These are phyloP conservation scores for Fulvia fulva DNA, from an alignment of 2,329 filamentous ascomycete genomes.

Conservation along the genomic window DNA sequence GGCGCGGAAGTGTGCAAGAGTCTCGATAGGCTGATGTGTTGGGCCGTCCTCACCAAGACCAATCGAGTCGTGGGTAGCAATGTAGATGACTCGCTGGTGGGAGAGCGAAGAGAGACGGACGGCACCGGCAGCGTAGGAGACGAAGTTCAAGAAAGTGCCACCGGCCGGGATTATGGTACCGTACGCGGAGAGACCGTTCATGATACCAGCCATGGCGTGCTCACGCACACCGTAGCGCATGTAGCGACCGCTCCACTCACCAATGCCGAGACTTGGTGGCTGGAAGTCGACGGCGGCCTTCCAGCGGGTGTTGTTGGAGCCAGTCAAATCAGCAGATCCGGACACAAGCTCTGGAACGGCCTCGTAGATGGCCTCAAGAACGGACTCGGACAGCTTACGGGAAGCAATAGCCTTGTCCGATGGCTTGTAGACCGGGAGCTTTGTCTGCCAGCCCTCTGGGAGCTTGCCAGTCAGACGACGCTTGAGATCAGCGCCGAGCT, in stretches of 20 bases:
- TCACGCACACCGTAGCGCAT: conserved; percentile 89
- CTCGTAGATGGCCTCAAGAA: conserved; percentile 81
- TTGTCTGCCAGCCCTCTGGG: conserved; percentile 94
- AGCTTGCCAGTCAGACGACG: conserved; percentile 80
- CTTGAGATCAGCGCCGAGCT: conserved; percentile 73
- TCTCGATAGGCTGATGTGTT: conserved; percentile 99
- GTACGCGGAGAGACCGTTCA: conserved; percentile 94
- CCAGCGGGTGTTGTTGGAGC: conserved; percentile 98
- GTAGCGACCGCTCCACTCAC: conserved; percentile 88
- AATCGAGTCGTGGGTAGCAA: conserved; percentile 98
- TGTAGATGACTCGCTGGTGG: conserved; percentile 86
- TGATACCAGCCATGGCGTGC: conserved; percentile 86
- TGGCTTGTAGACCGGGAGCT: conserved; percentile 84
- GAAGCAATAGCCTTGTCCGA: conserved; percentile 81
- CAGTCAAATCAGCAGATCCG: conserved; percentile 95
- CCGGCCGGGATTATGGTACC: conserved; percentile 90
- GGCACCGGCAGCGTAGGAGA: conserved; percentile 93
- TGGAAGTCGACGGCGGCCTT: conserved; percentile 98
- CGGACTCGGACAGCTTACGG: conserved; percentile 92
- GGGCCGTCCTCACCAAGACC: conserved; percentile 98
- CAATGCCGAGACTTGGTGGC: conserved; percentile 77
- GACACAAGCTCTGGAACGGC: conserved; percentile 86
- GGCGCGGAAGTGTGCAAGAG: conserved; percentile 94
- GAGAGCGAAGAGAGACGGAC: conserved; percentile 92
- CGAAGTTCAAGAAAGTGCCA: conserved; percentile 99